These are phyloP conservation scores for Discostella stelligeroides DNA, from an alignment of 108 stramenopile genomes.

Conservation along the genomic window DNA sequence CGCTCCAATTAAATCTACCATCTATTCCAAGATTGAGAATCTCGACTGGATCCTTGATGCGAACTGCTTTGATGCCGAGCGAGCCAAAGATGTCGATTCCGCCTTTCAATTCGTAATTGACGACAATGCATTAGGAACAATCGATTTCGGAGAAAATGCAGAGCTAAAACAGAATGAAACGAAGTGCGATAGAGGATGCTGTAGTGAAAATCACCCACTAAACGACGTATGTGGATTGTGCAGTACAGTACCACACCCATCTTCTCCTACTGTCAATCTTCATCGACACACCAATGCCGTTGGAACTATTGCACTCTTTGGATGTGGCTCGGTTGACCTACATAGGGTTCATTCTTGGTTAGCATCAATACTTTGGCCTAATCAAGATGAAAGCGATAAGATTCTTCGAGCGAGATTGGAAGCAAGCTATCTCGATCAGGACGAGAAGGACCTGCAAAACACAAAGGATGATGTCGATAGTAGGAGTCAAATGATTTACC, in stretches of 20 bases:
- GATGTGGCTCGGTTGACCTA: conserved; percentile 58
- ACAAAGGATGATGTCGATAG: conserved; percentile 9
- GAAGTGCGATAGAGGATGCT: not conserved
- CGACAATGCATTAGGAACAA: not conserved
- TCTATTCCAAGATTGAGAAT: conserved; percentile 81
- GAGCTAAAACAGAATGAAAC: not conserved
- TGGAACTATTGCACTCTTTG: conserved; percentile 60
- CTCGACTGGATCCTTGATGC: conserved; percentile 88
- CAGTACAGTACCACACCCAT: not conserved
- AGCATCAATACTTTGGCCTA: conserved; percentile 81
- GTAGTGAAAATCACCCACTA: conserved; percentile 15
- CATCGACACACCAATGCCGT: conserved; percentile 73
- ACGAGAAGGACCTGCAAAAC: not conserved
- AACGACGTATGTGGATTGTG: conserved; percentile 35
- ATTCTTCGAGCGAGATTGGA: conserved; percentile 62
- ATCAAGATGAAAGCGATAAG: conserved; percentile 77
- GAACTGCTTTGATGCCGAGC: conserved; percentile 73
- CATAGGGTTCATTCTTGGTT: conserved; percentile 72
- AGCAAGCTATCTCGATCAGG: conserved; percentile 7
- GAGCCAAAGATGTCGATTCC: conserved; percentile 51
- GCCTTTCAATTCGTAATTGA: conserved; percentile 11
- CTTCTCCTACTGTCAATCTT: conserved; percentile 5
- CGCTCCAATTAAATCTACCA: conserved; percentile 70
- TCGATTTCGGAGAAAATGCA: not conserved
- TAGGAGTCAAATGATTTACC: conserved; percentile 56